These are phyloP conservation scores for Asterophora parasitica DNA, from an alignment of 768 basidiomycete species.

Conservation along the genomic window DNA sequence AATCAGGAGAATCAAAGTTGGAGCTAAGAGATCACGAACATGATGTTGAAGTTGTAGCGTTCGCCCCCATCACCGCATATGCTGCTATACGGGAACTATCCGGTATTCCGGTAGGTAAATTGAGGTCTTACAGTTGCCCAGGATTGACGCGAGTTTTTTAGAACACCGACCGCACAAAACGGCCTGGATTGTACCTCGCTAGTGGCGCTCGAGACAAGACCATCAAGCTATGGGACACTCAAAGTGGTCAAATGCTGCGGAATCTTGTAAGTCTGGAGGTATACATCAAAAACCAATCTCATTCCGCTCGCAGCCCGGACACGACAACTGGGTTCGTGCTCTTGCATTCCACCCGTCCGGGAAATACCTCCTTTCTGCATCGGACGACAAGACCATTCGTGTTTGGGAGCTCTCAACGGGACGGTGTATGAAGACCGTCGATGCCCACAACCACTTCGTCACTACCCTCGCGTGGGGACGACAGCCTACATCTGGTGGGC, in stretches of 20 bases:
- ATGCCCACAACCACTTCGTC: constrained; percentile 85
- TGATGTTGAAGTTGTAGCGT: constrained; percentile 76
- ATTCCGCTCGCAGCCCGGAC: constrained; percentile 47
- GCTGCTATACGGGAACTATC: constrained; percentile 72
- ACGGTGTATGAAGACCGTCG: constrained; percentile 79
- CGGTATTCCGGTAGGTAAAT: constrained; percentile 54
- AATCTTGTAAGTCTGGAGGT: constrained; percentile 54
- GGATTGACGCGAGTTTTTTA: constrained; percentile 19
- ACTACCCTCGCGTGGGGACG: constrained; percentile 80
- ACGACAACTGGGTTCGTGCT: constrained; percentile 89
- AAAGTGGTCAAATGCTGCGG: constrained; percentile 75
- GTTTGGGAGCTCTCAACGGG: constrained; percentile 88
- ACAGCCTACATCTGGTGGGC: constrained; percentile 38
- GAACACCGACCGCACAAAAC: constrained; percentile 50
- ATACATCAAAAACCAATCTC: constrained; percentile 6
- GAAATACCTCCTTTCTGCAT: constrained; percentile 85
- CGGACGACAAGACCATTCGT: constrained; percentile 88
- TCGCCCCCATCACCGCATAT: constrained; percentile 75
- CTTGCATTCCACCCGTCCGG: constrained; percentile 88
- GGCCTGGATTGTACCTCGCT: constrained; percentile 56
- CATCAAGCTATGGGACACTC: constrained; percentile 87
- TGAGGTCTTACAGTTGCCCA: constrained; percentile 4
- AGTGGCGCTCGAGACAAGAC: constrained; percentile 90
- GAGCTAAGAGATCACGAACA: constrained; percentile 88
- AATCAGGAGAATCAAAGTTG: constrained; percentile 70